These are phyloP conservation scores for Periconia sp. DNA, from an alignment of 2,329 filamentous ascomycete genomes.

Conservation along the genomic window DNA sequence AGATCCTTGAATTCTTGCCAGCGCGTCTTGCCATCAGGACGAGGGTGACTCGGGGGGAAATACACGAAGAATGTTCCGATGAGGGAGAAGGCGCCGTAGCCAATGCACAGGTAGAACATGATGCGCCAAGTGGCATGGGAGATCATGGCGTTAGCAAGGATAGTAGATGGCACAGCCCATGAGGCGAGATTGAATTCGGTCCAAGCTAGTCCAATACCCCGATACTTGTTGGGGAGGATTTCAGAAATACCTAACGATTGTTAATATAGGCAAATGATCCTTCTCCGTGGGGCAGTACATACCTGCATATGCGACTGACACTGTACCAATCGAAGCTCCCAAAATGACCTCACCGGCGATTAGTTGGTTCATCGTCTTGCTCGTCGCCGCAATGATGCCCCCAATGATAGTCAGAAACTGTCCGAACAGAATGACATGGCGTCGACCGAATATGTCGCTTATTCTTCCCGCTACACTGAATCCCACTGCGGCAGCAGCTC, in stretches of 20 bases:
- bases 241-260: slow-evolving; percentile 20
- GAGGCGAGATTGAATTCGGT: slow-evolving; percentile 27
- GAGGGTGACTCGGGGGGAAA: slow-evolving; percentile 54
- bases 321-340: slow-evolving; percentile 49
- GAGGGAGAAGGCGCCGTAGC: slow-evolving; percentile 49
- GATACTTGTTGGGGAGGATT: slow-evolving; percentile 26
- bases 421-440: slow-evolving; percentile 39
- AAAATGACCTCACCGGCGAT: slow-evolving; percentile 33
- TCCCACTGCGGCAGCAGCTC: slow-evolving; percentile 34
- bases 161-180: slow-evolving; percentile 44
- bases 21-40: slow-evolving; percentile 35
- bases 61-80: slow-evolving; percentile 54
- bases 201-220: slow-evolving; percentile 34
- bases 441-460: slow-evolving; percentile 41
- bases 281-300: slow-evolving; percentile 4
- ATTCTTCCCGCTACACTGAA: slow-evolving; percentile 42
- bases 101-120: slow-evolving; percentile 50
- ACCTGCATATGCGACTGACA: slow-evolving; percentile 47
- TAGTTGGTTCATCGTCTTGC: slow-evolving; percentile 30
- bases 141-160: slow-evolving; percentile 46
- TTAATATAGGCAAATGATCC: not conserved
- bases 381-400: slow-evolving; percentile 29
- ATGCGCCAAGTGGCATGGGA: slow-evolving; percentile 47
- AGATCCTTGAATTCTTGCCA: slow-evolving; percentile 40
- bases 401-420: slow-evolving; percentile 38